A percentile compares a stretch with the other conserved stretches of the same genome.
phyloP scores from a whole-genome alignment of 2,329 filamentous ascomycete species.

The Ilyonectria destructans region DNA sequence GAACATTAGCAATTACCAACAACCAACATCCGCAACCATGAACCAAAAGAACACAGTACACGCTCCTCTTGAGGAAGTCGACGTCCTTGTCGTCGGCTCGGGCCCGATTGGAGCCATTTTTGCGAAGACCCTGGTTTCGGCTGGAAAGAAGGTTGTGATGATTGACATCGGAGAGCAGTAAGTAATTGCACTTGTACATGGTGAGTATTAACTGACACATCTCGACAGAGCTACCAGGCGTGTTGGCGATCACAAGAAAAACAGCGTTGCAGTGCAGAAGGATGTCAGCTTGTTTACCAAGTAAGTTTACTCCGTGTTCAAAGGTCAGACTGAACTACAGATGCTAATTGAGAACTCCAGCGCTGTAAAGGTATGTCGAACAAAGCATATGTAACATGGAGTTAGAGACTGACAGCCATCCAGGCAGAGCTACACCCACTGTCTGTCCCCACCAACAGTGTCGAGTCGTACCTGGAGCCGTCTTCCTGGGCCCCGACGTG shows the following conservation, averaged over 20 bases:
- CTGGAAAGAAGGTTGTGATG: conserved; percentile 5
- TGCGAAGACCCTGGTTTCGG: conserved; percentile 9
- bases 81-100: conserved; percentile 23
- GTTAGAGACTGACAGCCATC: not conserved
- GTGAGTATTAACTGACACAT: not conserved
- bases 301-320: conserved; percentile 1
- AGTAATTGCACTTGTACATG: not conserved
- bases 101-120: conserved; percentile 21
- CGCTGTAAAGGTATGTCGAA: conserved; percentile 11
- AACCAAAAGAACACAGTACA: not conserved
- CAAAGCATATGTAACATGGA: not conserved
- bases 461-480: not conserved
- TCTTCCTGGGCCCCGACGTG: conserved; percentile 14
- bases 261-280: conserved; percentile 22
- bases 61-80: not conserved
- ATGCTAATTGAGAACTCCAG: not conserved
- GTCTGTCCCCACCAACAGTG: conserved; percentile 6
- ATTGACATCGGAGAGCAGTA: conserved; percentile 23
- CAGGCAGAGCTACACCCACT: conserved; percentile 13
- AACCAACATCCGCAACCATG: not conserved
- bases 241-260: conserved; percentile 21
- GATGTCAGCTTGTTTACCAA: conserved; percentile 22
- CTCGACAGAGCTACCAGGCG: not conserved
- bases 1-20: too few species aligned
- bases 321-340: not conserved